A percentile compares a stretch with the other conserved stretches of the same genome.
These are phyloP conservation scores for Panaeolus cyanescens DNA, from an alignment of 768 basidiomycete genomes.

Conservation along the genomic window DNA sequence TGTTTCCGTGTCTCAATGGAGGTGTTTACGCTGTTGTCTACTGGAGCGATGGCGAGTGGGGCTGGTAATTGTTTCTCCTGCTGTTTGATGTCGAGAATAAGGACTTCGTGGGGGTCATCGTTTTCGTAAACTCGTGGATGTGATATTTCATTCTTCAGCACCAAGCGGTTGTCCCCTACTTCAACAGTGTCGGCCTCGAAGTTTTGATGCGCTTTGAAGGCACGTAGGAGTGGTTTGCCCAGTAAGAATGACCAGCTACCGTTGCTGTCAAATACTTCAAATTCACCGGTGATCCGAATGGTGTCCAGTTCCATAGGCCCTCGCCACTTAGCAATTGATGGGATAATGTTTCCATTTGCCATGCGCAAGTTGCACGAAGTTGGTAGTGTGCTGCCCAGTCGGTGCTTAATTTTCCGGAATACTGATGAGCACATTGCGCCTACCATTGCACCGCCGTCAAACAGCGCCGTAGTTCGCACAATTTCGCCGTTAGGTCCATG, in stretches of 20 bases:
- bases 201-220: constrained; percentile 10
- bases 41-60: not conserved
- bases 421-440: constrained; percentile 11
- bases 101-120: too few relatives aligned
- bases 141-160: too few relatives aligned
- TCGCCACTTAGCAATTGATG: constrained; percentile 13
- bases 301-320: constrained; percentile 14
- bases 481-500: constrained; percentile 15
- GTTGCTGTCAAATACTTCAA: constrained; percentile 13
- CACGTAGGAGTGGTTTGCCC: constrained; percentile 9
- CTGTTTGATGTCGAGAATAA: too few relatives aligned
- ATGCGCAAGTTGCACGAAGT: constrained; percentile 19
- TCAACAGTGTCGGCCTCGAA: not conserved
- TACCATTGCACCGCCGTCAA: constrained; percentile 19
- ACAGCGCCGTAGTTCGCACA: constrained; percentile 5
- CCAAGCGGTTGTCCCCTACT: too few relatives aligned
- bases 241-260: constrained; percentile 11
- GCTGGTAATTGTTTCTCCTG: too few relatives aligned
- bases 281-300: constrained; percentile 1
- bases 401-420: constrained; percentile 3
- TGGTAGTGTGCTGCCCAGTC: too few relatives aligned
- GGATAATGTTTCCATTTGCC: constrained; percentile 26
- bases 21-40: not conserved
- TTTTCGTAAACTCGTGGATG: too few relatives aligned
- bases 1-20: not conserved